Conservation (phyloP, 1,139 yeast species). For the Suhomyces coccinellae region DNA sequence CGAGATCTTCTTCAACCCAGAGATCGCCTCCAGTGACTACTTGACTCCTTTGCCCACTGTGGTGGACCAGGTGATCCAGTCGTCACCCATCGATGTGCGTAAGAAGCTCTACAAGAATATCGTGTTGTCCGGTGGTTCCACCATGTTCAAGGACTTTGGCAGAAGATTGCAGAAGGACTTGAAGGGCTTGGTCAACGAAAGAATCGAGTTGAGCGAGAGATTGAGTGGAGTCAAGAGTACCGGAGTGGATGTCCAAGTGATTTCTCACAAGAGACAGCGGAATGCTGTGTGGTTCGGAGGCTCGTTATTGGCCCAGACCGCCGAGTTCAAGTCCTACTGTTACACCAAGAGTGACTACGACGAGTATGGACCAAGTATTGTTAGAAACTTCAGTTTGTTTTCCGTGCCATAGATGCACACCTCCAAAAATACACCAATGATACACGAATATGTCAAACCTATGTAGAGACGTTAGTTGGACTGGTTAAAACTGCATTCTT, state of each 20-base stretch:
- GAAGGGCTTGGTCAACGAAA: slow-evolving; percentile 80
- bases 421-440: not conserved
- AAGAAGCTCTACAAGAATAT: slow-evolving; percentile 94
- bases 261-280: slow-evolving; percentile 94
- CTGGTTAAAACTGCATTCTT: too few relatives aligned
- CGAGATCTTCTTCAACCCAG: slow-evolving; percentile 97
- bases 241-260: slow-evolving; percentile 96
- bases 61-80: slow-evolving; percentile 92
- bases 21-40: slow-evolving; percentile 92
- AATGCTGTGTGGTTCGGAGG: slow-evolving; percentile 99
- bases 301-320: slow-evolving; percentile 91
- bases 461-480: too few relatives aligned
- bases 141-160: slow-evolving; percentile 98
- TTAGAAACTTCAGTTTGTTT: slow-evolving; percentile 92
- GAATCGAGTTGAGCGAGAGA: slow-evolving; percentile 80
- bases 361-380: slow-evolving; percentile 96
- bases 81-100: slow-evolving; percentile 97
- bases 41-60: slow-evolving; percentile 93
- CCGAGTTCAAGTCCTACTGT: slow-evolving; percentile 94
- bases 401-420: slow-evolving; percentile 63
- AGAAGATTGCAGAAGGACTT: slow-evolving; percentile 96
- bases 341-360: slow-evolving; percentile 97
- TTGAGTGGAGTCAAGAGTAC: slow-evolving; percentile 83
- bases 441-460: not conserved
- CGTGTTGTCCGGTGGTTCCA: slow-evolving; percentile 94